A percentile compares a stretch with the other conserved stretches of the same genome.
Evolutionary conservation across 768 basidiomycete species (phyloP).

Genomic region (Galerina sulciceps): DNA sequence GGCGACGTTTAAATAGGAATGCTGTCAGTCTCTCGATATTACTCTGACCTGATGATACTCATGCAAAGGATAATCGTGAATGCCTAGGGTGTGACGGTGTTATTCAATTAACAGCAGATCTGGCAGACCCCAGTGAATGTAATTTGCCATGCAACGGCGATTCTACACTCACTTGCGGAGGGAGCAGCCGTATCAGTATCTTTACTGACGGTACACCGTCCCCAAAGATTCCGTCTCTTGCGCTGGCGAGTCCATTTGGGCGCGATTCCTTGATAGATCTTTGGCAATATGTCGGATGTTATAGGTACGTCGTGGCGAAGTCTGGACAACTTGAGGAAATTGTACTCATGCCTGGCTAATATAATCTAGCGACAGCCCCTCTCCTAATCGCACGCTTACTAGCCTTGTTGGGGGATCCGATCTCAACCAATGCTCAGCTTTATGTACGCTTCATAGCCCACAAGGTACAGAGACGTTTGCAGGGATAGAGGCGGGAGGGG

Average conservation of each 20-base stretch:
- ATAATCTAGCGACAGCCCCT: neutral
- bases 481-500: conserved; percentile 8
- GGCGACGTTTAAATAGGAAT: conserved; percentile 1
- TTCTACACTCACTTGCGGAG: conserved; percentile 2
- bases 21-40: conserved; percentile 4
- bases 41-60: too few relatives aligned
- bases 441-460: neutral
- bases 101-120: conserved; percentile 4
- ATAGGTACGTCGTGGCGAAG: neutral
- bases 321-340: neutral
- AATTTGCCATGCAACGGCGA: conserved; percentile 8
- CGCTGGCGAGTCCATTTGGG: neutral
- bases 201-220: conserved; percentile 13
- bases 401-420: neutral
- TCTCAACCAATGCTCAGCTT: neutral
- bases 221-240: conserved; percentile 10
- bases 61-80: too few relatives aligned
- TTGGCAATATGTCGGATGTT: conserved; percentile 13
- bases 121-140: conserved; percentile 3
- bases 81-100: conserved; percentile 12
- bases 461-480: neutral
- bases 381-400: neutral
- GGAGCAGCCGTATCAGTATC: conserved; percentile 5
- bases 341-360: neutral
- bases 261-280: neutral